These are phyloP conservation scores for Dunaliella sp. DNA, from an alignment of 139 green algal species.

Conservation along the genomic window DNA sequence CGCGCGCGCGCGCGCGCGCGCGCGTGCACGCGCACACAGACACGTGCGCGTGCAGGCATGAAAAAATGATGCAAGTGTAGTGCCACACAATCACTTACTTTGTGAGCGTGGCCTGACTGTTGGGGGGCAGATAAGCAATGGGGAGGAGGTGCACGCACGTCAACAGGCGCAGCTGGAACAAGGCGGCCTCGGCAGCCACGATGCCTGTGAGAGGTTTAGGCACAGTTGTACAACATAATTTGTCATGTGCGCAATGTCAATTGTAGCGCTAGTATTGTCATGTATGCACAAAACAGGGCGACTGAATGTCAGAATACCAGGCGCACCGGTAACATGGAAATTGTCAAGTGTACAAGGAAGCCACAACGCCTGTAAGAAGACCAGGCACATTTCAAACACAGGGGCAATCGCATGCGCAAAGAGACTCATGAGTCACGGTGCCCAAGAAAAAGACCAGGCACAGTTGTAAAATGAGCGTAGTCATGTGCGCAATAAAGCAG, in stretches of 20 bases:
- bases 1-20: too few species aligned
- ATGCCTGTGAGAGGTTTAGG: neutral
- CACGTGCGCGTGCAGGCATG: too few species aligned
- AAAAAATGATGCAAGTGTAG: neutral
- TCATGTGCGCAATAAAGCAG: too few species aligned
- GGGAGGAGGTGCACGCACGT: slow-evolving; percentile 64
- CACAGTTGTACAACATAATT: neutral
- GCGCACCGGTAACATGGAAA: too few species aligned
- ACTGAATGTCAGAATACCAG: neutral
- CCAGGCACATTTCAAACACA: too few species aligned
- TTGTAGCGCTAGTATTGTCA: neutral
- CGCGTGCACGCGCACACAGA: too few species aligned
- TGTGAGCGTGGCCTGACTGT: slow-evolving; percentile 49
- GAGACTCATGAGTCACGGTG: too few species aligned
- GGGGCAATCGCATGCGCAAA: too few species aligned
- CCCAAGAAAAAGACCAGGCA: too few species aligned
- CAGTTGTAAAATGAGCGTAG: too few species aligned
- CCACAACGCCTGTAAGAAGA: neutral
- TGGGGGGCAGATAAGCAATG: slow-evolving; percentile 26
- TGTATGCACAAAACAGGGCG: neutral
- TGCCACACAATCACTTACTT: slow-evolving; percentile 1
- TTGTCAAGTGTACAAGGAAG: too few species aligned
- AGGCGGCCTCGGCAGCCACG: slow-evolving; percentile 43
- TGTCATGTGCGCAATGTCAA: neutral
- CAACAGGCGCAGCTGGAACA: slow-evolving; percentile 68